Percentiles rank a stretch among this genome's conserved stretches.
Conservation (phyloP, 305 asterid species). For the Fraxinus angustifolia region DNA sequence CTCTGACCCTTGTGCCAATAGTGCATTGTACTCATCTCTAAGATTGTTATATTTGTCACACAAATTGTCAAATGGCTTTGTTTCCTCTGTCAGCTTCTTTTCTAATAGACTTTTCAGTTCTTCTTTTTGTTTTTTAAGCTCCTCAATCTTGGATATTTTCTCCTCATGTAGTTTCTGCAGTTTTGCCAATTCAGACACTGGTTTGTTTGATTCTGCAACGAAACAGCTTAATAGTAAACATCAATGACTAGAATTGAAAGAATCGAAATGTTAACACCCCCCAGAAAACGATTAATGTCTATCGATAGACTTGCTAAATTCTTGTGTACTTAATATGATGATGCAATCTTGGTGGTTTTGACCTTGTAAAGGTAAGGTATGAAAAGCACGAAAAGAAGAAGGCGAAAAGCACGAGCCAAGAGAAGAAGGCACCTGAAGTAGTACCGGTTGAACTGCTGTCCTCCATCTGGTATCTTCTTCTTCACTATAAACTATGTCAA, state of each 20-base stretch:
- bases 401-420: neutral
- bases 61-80: neutral
- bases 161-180: conserved; percentile 17
- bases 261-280: neutral
- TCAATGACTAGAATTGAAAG: neutral
- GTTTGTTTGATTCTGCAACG: neutral
- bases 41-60: conserved; percentile 12
- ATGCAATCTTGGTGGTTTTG: neutral
- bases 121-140: conserved; percentile 20
- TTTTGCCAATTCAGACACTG: conserved; percentile 3
- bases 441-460: neutral
- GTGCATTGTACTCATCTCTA: conserved; percentile 10
- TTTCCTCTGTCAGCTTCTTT: neutral
- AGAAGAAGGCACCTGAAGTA: neutral
- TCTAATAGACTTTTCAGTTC: conserved; percentile 1
- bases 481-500: neutral
- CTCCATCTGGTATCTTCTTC: conserved; percentile 12
- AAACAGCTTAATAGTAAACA: neutral
- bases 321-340: too few species aligned
- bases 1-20: neutral
- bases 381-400: neutral
- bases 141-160: neutral
- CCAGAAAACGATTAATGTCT: neutral
- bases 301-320: neutral
- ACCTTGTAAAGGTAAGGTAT: neutral